These are phyloP conservation scores for Solanum aculeatissimum DNA, from an alignment of 305 asterid species.

Conservation along the genomic window DNA sequence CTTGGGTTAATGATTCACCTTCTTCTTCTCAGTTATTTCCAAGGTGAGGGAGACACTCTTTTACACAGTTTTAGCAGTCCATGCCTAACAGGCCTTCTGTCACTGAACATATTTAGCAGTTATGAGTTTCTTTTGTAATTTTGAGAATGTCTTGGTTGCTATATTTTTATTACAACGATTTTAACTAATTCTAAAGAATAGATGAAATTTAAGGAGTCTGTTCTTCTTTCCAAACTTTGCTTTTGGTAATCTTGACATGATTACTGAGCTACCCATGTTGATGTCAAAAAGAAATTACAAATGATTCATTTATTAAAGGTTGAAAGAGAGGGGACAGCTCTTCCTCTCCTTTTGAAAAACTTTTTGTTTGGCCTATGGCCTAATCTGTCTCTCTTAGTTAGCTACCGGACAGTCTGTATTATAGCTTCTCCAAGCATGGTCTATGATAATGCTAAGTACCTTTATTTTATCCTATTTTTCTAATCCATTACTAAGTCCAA, in stretches of 20 bases:
- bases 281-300: neutral
- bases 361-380: neutral
- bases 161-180: neutral
- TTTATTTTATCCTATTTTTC: neutral
- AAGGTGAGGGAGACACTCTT: constrained; percentile 9
- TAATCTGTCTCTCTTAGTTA: neutral
- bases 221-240: neutral
- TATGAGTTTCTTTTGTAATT: neutral
- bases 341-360: neutral
- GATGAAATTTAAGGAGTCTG: neutral
- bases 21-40: constrained; percentile 31
- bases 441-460: neutral
- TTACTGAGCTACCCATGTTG: neutral
- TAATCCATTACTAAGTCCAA: neutral
- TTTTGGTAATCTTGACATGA: neutral
- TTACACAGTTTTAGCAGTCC: neutral
- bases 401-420: neutral
- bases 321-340: neutral
- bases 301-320: neutral
- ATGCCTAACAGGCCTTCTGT: neutral
- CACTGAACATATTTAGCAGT: constrained; percentile 7
- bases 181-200: neutral
- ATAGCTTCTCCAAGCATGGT: neutral
- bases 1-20: constrained; percentile 28
- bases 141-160: neutral